A percentile compares a stretch with the other conserved stretches of the same genome.
Evolutionary conservation across 225 moss, liverwort and hornwort genomes (phyloP).

Genomic region (Sphagnum contortum): DNA sequence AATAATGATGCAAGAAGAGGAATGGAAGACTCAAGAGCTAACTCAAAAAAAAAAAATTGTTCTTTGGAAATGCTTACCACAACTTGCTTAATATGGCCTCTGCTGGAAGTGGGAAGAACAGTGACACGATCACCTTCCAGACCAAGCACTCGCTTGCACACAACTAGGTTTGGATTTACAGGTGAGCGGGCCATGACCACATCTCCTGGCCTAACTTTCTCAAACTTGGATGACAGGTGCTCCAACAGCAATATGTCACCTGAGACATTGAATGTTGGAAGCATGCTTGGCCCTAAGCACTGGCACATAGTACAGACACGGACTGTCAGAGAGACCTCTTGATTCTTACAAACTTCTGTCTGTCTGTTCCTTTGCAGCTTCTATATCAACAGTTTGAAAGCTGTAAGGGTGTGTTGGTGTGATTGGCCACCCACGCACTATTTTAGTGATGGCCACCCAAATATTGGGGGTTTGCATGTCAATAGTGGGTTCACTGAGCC

Average conservation of each 20-base stretch:
- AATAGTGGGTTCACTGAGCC: too few relatives aligned
- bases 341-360: too few relatives aligned
- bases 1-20: background rate
- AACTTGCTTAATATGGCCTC: slow-evolving; percentile 81
- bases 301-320: slow-evolving; percentile 7
- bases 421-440: too few relatives aligned
- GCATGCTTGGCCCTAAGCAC: slow-evolving; percentile 99
- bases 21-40: background rate
- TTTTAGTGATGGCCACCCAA: too few relatives aligned
- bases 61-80: slow-evolving; percentile 33
- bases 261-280: slow-evolving; percentile 94
- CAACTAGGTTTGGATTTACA: slow-evolving; percentile 83
- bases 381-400: too few relatives aligned
- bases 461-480: too few relatives aligned
- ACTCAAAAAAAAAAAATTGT: background rate
- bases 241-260: slow-evolving; percentile 94
- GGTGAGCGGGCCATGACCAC: slow-evolving; percentile 98
- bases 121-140: slow-evolving; percentile 88
- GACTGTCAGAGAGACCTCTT: too few relatives aligned
- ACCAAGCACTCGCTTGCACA: slow-evolving; percentile 93
- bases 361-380: too few relatives aligned
- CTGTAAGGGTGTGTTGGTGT: too few relatives aligned
- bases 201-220: slow-evolving; percentile 79
- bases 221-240: slow-evolving; percentile 84
- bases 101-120: slow-evolving; percentile 80